These are phyloP conservation scores for Fusarium ambrosium DNA, from an alignment of 2,329 filamentous ascomycete genomes.

Conservation along the genomic window DNA sequence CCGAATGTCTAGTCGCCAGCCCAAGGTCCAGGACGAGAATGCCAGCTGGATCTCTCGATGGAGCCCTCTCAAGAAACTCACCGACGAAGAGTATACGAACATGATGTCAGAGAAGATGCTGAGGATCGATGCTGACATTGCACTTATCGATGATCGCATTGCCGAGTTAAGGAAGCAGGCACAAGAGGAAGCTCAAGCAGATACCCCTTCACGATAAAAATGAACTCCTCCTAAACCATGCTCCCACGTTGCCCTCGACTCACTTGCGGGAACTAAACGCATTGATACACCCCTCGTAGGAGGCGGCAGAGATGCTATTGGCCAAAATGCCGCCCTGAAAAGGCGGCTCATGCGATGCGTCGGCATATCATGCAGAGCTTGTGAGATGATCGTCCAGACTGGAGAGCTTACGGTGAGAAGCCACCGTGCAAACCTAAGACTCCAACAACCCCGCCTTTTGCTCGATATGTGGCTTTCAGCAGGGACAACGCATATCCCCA, in stretches of 20 bases:
- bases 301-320: slow-evolving; percentile 1
- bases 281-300: slow-evolving; percentile 2
- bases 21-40: slow-evolving; percentile 55
- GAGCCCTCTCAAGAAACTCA: slow-evolving; percentile 78
- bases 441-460: slow-evolving; percentile 2
- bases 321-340: neutral
- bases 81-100: slow-evolving; percentile 78
- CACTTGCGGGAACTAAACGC: neutral
- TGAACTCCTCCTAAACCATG: neutral
- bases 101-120: slow-evolving; percentile 80
- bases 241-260: neutral
- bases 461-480: slow-evolving; percentile 1
- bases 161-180: slow-evolving; percentile 51
- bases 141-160: slow-evolving; percentile 82
- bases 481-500: slow-evolving; percentile 22
- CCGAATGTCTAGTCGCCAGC: slow-evolving; percentile 40
- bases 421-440: neutral
- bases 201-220: slow-evolving; percentile 24
- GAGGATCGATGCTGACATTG: slow-evolving; percentile 80
- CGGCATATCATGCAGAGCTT: slow-evolving; percentile 14
- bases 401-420: slow-evolving; percentile 1
- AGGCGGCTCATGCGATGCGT: slow-evolving; percentile 12
- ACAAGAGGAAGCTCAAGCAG: slow-evolving; percentile 16
- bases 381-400: slow-evolving; percentile 5
- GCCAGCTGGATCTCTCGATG: slow-evolving; percentile 69